These are phyloP conservation scores for Chrysophaeum taylorii DNA, from an alignment of 352 stramenopile genomes.

Conservation along the genomic window DNA sequence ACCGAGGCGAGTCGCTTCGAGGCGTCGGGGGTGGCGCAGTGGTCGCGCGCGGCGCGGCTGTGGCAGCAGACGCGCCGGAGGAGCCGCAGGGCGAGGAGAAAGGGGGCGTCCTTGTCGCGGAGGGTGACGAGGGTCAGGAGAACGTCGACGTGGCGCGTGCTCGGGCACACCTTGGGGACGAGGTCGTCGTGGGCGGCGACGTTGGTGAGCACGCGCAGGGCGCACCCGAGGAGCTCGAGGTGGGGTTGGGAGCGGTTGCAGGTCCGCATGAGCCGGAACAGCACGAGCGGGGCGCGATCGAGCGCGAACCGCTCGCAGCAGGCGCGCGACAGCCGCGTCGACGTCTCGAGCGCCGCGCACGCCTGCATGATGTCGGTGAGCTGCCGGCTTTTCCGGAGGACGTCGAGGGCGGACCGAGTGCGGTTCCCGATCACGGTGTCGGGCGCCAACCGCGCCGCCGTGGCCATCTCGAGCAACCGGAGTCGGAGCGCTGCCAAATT, in stretches of 20 bases:
- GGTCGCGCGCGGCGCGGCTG: neutral
- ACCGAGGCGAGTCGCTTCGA: neutral
- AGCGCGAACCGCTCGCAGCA: slow-evolving; percentile 75
- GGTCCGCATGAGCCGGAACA: slow-evolving; percentile 76
- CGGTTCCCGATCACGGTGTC: neutral
- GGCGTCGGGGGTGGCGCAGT: neutral
- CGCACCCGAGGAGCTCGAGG: slow-evolving; percentile 73
- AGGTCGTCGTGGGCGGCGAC: slow-evolving; percentile 55
- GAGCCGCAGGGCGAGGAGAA: neutral
- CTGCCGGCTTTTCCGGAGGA: slow-evolving; percentile 42
- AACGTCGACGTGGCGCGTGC: slow-evolving; percentile 58
- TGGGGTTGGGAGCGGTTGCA: slow-evolving; percentile 88
- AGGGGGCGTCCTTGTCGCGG: neutral
- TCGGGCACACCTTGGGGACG: slow-evolving; percentile 42
- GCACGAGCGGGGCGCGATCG: slow-evolving; percentile 64
- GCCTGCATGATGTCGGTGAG: slow-evolving; percentile 80
- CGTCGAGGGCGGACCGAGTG: slow-evolving; percentile 17
- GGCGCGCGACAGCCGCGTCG: slow-evolving; percentile 71
- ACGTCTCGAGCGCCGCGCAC: slow-evolving; percentile 75
- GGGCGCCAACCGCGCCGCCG: neutral
- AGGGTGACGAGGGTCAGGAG: slow-evolving; percentile 79
- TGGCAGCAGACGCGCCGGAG: neutral
- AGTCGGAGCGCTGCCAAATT: neutral
- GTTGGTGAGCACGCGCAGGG: slow-evolving; percentile 55
- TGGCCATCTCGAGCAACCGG: too few species aligned